phyloP scores from a whole-genome alignment of 345 rosid genomes.

The Acer saccharum region DNA sequence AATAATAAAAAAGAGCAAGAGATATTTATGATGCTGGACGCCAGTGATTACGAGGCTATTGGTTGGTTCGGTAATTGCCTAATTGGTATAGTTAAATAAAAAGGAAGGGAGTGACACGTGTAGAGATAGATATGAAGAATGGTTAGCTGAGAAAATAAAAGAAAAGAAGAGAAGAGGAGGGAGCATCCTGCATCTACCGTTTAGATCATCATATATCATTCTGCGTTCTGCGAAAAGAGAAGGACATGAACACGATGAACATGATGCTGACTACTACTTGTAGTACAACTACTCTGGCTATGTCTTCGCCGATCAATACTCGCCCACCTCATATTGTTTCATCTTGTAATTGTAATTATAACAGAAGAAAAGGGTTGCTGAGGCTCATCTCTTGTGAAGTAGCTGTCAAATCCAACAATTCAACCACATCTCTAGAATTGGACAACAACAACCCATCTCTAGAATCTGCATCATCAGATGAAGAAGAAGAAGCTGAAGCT shows the following conservation, averaged over 20 bases:
- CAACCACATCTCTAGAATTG: constrained; percentile 24
- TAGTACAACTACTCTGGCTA: constrained; percentile 17
- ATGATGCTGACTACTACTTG: constrained; percentile 30
- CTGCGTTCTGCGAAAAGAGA: background rate
- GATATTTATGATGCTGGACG: too few species aligned
- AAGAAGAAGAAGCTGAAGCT: constrained; percentile 24
- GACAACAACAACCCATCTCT: constrained; percentile 25
- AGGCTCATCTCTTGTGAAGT: constrained; percentile 39
- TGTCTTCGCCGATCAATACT: constrained; percentile 19
- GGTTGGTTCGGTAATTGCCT: too few species aligned
- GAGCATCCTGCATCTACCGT: background rate
- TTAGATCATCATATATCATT: too few species aligned
- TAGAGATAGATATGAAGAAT: background rate
- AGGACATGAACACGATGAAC: background rate
- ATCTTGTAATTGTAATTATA: background rate
- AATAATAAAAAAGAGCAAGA: too few species aligned
- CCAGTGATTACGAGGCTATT: too few species aligned
- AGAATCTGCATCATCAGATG: constrained; percentile 15
- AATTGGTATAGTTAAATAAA: too few species aligned
- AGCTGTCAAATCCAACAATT: constrained; percentile 35
- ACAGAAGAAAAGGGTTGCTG: constrained; percentile 13
- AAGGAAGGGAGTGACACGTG: background rate
- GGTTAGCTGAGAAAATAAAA: background rate
- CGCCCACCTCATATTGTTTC: background rate
- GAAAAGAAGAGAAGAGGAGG: too few species aligned